phyloP scores from a whole-genome alignment of 2,329 filamentous ascomycete species.

The Fusarium chaquense region DNA sequence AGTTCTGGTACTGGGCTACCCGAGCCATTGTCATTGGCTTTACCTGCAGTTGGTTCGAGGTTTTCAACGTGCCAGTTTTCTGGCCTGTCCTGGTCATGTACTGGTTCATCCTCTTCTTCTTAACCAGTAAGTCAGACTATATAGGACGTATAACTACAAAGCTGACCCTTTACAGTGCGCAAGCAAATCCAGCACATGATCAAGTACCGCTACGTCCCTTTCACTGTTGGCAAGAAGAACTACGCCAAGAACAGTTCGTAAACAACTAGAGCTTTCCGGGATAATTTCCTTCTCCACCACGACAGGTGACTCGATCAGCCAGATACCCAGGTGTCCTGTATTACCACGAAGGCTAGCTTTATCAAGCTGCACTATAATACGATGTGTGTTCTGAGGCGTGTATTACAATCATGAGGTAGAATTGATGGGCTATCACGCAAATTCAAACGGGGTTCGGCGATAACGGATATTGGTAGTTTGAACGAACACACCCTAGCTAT shows the following conservation, averaged over 20 bases:
- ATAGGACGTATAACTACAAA: neutral
- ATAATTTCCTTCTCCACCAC: conserved; percentile 40
- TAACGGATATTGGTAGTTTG: conserved; percentile 30
- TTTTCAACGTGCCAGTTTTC: conserved; percentile 98
- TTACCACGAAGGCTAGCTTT: conserved; percentile 43
- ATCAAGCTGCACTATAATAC: conserved; percentile 46
- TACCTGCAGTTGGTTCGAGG: conserved; percentile 88
- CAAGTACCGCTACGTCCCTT: conserved; percentile 98
- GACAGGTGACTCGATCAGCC: conserved; percentile 16
- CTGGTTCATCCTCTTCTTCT: conserved; percentile 95
- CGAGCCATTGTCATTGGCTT: conserved; percentile 87
- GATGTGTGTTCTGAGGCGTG: conserved; percentile 40
- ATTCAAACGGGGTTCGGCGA: conserved; percentile 30
- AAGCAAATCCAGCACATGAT: conserved; percentile 99
- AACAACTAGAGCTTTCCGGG: conserved; percentile 15
- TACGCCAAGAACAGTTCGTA: conserved; percentile 74
- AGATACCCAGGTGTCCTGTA: conserved; percentile 44
- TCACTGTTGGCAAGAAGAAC: conserved; percentile 88
- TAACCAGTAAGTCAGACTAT: conserved; percentile 80
- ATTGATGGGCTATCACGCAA: conserved; percentile 32
- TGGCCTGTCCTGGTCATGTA: conserved; percentile 99
- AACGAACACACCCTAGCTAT: conserved; percentile 33
- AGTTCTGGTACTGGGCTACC: conserved; percentile 98
- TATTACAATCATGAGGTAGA: conserved; percentile 42
- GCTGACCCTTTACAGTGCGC: conserved; percentile 73